Evolutionary conservation across 768 basidiomycete genomes (phyloP).

Genomic region (Rhodotorula taiwanensis): DNA sequence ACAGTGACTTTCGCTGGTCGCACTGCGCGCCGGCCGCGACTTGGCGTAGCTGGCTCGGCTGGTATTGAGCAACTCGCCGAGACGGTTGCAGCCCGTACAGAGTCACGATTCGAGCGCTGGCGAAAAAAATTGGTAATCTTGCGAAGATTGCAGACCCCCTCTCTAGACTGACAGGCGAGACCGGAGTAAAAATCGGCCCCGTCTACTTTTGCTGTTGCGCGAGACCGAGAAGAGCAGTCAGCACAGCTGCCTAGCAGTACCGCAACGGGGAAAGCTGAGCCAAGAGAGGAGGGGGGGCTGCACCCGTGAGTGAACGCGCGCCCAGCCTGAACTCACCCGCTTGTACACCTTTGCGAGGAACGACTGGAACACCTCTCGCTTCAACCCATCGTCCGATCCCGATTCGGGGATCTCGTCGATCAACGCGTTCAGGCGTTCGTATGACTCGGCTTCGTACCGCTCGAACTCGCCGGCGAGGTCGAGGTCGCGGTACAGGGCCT

Average conservation of each 20-base stretch:
- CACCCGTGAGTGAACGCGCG: background rate
- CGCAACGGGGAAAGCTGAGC: background rate
- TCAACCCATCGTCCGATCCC: conserved; percentile 48
- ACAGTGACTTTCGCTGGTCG: conserved; percentile 13
- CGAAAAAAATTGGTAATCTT: no score
- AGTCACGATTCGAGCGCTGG: no score
- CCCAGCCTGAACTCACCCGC: background rate
- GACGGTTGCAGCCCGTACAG: no score
- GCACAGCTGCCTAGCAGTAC: no score
- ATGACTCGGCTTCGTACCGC: conserved; percentile 70
- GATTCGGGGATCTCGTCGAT: conserved; percentile 57
- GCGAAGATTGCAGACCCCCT: no score
- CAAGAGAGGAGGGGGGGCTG: background rate
- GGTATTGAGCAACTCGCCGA: no score
- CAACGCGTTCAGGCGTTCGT: conserved; percentile 58
- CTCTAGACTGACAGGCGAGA: no score
- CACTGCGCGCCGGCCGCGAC: background rate
- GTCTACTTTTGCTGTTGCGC: no score
- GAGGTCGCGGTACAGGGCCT: conserved; percentile 65
- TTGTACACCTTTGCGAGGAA: conserved; percentile 76
- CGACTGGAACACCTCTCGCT: conserved; percentile 66
- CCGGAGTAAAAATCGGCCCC: no score
- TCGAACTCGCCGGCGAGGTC: conserved; percentile 57
- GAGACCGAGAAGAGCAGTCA: no score
- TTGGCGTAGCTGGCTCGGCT: conserved; percentile 5